Conservation (phyloP, 257 asterid genomes). For the Rehmannia glutinosa region DNA sequence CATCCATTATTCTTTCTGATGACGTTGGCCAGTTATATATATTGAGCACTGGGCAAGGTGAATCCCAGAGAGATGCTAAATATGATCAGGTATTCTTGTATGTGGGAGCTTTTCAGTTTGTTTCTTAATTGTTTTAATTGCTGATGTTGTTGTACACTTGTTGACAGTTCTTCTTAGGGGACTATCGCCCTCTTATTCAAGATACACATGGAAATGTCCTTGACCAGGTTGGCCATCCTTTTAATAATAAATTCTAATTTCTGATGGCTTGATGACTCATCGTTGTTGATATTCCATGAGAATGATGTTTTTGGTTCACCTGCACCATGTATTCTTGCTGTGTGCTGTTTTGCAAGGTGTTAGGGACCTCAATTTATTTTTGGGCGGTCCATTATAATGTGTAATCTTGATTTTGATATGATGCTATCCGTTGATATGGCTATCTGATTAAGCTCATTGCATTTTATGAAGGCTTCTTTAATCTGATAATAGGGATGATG, state of each 20-base stretch:
- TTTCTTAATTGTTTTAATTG: slow-evolving; percentile 5
- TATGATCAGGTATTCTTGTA: slow-evolving; percentile 72
- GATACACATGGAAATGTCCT: slow-evolving; percentile 93
- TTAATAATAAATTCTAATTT: neutral
- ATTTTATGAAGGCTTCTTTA: neutral
- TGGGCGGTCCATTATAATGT: no score
- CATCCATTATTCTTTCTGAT: slow-evolving; percentile 94
- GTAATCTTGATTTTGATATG: slow-evolving; percentile 1
- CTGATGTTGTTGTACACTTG: slow-evolving; percentile 27
- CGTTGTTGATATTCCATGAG: neutral
- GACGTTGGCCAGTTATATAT: slow-evolving; percentile 90
- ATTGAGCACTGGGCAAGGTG: slow-evolving; percentile 94
- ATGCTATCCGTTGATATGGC: neutral
- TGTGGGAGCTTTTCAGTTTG: slow-evolving; percentile 1
- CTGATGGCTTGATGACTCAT: no score
- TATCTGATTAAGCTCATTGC: neutral
- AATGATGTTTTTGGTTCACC: slow-evolving; percentile 5
- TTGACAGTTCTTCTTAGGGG: slow-evolving; percentile 90
- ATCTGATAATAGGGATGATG: slow-evolving; percentile 17
- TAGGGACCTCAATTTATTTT: no score
- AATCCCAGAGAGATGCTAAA: slow-evolving; percentile 85
- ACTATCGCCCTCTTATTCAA: slow-evolving; percentile 91
- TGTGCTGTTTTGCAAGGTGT: no score
- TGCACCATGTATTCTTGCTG: neutral
- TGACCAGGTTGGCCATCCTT: slow-evolving; percentile 68